These are phyloP conservation scores for Wallacemonas collosoma DNA, from an alignment of 208 protist species.

Conservation along the genomic window DNA sequence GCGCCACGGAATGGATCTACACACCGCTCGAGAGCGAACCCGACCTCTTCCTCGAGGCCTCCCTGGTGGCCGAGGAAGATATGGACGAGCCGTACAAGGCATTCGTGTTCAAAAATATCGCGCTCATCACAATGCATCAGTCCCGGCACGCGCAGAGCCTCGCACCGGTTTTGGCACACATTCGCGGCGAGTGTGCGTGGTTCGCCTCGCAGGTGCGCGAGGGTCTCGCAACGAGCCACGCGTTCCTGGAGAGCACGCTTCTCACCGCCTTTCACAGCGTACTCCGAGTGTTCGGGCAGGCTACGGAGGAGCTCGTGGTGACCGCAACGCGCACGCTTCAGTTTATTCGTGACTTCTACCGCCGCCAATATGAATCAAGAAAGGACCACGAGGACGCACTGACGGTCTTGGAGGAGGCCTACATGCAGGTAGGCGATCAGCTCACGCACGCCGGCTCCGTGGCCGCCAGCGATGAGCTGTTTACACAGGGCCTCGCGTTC, in stretches of 20 bases:
- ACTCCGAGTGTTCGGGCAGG: slow-evolving; percentile 55
- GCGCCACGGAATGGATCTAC: slow-evolving; percentile 45
- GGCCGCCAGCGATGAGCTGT: slow-evolving; percentile 56
- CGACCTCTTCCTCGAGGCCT: slow-evolving; percentile 40
- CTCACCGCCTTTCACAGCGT: slow-evolving; percentile 51
- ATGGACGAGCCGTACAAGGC: slow-evolving; percentile 43
- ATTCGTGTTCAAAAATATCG: slow-evolving; percentile 29
- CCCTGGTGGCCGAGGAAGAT: slow-evolving; percentile 24
- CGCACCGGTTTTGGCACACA: slow-evolving; percentile 30
- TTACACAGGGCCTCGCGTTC: slow-evolving; percentile 50
- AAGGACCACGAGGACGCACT: slow-evolving; percentile 70
- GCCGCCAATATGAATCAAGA: slow-evolving; percentile 50
- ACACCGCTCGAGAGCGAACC: slow-evolving; percentile 53
- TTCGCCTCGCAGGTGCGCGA: slow-evolving; percentile 48
- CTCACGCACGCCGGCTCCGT: slow-evolving; percentile 52
- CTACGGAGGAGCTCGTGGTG: slow-evolving; percentile 51
- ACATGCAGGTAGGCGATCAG: slow-evolving; percentile 31
- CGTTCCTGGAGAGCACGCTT: slow-evolving; percentile 42
- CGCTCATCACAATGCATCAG: slow-evolving; percentile 27
- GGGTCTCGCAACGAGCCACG: slow-evolving; percentile 43
- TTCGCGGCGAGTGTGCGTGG: slow-evolving; percentile 63
- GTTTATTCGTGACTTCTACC: slow-evolving; percentile 55
- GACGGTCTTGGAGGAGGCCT: slow-evolving; percentile 49
- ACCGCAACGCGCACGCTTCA: slow-evolving; percentile 39
- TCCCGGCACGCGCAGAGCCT: slow-evolving; percentile 19